phyloP scores from a whole-genome alignment of 768 basidiomycete species.

The Trametopsis cervina region DNA sequence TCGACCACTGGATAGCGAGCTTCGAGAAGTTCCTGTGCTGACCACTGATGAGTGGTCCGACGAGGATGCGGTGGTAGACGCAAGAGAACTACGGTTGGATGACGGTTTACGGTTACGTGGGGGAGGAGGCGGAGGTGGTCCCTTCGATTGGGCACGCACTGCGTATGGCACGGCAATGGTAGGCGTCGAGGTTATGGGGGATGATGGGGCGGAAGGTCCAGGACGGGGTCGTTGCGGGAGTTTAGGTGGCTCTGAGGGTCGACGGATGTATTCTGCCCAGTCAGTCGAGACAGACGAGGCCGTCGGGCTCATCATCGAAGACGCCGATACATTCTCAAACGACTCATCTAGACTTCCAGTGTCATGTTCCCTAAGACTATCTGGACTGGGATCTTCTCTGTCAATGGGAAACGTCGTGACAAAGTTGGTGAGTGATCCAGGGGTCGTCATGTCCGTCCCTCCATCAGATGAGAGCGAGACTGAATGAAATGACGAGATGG shows the following conservation, averaged over 20 bases:
- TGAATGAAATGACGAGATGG: slow-evolving; percentile 78
- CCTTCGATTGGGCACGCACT: slow-evolving; percentile 6
- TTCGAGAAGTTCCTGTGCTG: slow-evolving; percentile 34
- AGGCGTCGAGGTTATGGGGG: no score
- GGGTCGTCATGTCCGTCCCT: slow-evolving; percentile 24
- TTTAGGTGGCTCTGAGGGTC: slow-evolving; percentile 22
- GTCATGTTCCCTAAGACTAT: slow-evolving; percentile 33
- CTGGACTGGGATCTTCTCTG: slow-evolving; percentile 16
- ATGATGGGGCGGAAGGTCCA: slow-evolving; percentile 3
- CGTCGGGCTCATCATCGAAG: slow-evolving; percentile 48
- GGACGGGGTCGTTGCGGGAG: slow-evolving; percentile 23
- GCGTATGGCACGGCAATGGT: slow-evolving; percentile 5
- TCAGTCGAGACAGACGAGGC: slow-evolving; percentile 30
- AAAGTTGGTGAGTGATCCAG: slow-evolving; percentile 16
- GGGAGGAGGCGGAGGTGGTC: slow-evolving; percentile 19
- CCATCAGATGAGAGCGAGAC: slow-evolving; percentile 71
- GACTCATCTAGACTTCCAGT: slow-evolving; percentile 60
- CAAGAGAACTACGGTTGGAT: slow-evolving; percentile 31
- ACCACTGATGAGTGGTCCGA: slow-evolving; percentile 62
- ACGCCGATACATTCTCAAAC: slow-evolving; percentile 60
- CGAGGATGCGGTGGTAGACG: slow-evolving; percentile 24
- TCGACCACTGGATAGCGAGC: slow-evolving; percentile 27
- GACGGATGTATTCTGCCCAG: slow-evolving; percentile 16
- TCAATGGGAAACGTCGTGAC: slow-evolving; percentile 39
- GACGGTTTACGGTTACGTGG: slow-evolving; percentile 20